Conservation (phyloP, 1,284 basidiomycete genomes). For the Cryptococcus amylolentus region DNA sequence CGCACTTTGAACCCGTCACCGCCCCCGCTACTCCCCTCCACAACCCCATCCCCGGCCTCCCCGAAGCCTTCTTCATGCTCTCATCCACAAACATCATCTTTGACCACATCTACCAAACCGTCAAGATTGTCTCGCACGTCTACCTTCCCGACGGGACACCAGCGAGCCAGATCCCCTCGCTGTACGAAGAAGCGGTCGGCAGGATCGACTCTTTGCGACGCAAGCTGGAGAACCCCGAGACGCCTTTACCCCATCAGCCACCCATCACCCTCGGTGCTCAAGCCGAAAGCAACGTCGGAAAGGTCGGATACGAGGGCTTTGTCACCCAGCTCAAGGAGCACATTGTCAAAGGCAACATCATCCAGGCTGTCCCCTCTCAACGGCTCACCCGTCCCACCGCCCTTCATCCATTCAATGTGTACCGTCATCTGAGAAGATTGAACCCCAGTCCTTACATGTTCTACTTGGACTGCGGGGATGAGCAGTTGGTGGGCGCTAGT, state of each 20-base stretch:
- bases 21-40: constrained; percentile 58
- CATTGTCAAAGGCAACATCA: constrained; percentile 94
- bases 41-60: constrained; percentile 74
- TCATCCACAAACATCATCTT: constrained; percentile 92
- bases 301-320: constrained; percentile 85
- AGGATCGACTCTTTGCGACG: constrained; percentile 74
- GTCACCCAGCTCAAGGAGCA: constrained; percentile 91
- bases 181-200: constrained; percentile 74
- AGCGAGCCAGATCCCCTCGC: constrained; percentile 61
- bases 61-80: constrained; percentile 96
- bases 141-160: constrained; percentile 62
- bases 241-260: constrained; percentile 57
- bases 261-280: constrained; percentile 58
- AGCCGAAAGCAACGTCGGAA: constrained; percentile 85
- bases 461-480: constrained; percentile 87
- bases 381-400: constrained; percentile 77
- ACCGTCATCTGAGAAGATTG: constrained; percentile 84
- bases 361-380: constrained; percentile 97
- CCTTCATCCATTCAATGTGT: constrained; percentile 96
- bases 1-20: constrained; percentile 95
- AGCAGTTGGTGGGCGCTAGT: constrained; percentile 93
- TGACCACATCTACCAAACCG: constrained; percentile 91
- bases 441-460: constrained; percentile 99
- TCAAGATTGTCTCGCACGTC: constrained; percentile 95
- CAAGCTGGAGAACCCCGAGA: constrained; percentile 59